A percentile compares a stretch with the other conserved stretches of the same genome.
These are phyloP conservation scores for Dioscorea cayenensis DNA, from an alignment of 116 monocot species.

Conservation along the genomic window DNA sequence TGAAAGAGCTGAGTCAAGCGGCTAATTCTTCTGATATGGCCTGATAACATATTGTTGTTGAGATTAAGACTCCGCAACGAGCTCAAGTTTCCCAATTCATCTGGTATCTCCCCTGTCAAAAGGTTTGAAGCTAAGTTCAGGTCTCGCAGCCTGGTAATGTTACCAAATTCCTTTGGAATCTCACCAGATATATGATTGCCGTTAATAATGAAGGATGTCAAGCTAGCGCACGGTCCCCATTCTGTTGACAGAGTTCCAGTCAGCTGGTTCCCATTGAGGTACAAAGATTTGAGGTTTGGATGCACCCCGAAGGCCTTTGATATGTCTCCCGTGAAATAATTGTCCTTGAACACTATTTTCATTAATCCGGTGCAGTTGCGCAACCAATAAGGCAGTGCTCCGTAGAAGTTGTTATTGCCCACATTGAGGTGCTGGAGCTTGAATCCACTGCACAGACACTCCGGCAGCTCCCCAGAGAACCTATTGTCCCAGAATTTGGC, in stretches of 20 bases:
- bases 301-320: slow-evolving; percentile 56
- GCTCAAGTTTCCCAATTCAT: slow-evolving; percentile 25
- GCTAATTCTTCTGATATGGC: slow-evolving; percentile 31
- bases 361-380: slow-evolving; percentile 24
- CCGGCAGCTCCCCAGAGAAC: slow-evolving; percentile 36
- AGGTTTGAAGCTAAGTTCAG: slow-evolving; percentile 32
- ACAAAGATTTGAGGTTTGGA: slow-evolving; percentile 30
- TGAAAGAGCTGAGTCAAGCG: slow-evolving; percentile 8
- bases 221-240: no score
- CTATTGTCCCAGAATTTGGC: slow-evolving; percentile 41
- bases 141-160: slow-evolving; percentile 10
- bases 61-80: slow-evolving; percentile 52
- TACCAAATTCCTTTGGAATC: slow-evolving; percentile 49
- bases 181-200: slow-evolving; percentile 38
- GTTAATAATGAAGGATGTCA: neutral
- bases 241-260: no score
- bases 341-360: slow-evolving; percentile 48
- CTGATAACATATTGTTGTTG: slow-evolving; percentile 51
- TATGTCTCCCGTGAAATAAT: slow-evolving; percentile 46
- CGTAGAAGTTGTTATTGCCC: slow-evolving; percentile 39
- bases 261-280: slow-evolving; percentile 4
- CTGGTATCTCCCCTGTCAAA: slow-evolving; percentile 57
- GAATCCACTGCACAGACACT: slow-evolving; percentile 28
- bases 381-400: slow-evolving; percentile 41
- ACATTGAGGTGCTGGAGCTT: slow-evolving; percentile 19